These are phyloP conservation scores for Picochlorum sp. DNA, from an alignment of 139 green algal genomes.

Conservation along the genomic window DNA sequence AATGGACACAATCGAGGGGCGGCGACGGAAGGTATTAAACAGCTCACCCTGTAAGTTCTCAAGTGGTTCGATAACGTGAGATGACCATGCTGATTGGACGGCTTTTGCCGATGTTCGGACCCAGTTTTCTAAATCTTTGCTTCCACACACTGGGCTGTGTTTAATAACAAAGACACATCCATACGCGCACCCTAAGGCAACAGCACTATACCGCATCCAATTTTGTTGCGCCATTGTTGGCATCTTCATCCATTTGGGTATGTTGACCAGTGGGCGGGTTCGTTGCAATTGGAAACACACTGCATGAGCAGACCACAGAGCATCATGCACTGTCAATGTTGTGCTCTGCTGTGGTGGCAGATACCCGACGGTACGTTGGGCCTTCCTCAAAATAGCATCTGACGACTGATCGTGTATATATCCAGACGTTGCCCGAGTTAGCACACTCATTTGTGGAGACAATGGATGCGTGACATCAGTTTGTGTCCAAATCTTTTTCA, in stretches of 20 bases:
- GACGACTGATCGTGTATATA: too few species aligned
- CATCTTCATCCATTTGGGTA: slow-evolving; percentile 36
- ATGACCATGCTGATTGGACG: slow-evolving; percentile 15
- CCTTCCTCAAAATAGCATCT: too few species aligned
- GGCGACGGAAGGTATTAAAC: slow-evolving; percentile 64
- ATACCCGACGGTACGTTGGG: too few species aligned
- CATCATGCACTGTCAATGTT: neutral
- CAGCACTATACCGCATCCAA: slow-evolving; percentile 59
- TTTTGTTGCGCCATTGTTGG: slow-evolving; percentile 46
- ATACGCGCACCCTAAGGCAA: slow-evolving; percentile 9
- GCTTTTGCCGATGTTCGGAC: neutral
- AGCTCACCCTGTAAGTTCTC: slow-evolving; percentile 58
- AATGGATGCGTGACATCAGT: neutral
- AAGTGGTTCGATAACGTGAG: slow-evolving; percentile 64
- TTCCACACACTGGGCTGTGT: slow-evolving; percentile 66
- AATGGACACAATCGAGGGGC: slow-evolving; percentile 44
- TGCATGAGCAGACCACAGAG: neutral
- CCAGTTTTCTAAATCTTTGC: slow-evolving; percentile 66
- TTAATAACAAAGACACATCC: slow-evolving; percentile 46
- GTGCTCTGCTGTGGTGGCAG: neutral
- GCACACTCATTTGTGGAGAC: neutral
- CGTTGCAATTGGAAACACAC: neutral
- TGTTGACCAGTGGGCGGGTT: slow-evolving; percentile 7
- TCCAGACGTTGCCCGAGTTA: too few species aligned
- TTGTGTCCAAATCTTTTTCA: slow-evolving; percentile 2